phyloP scores from a whole-genome alignment of 768 basidiomycete genomes.

The Flagelloscypha sp. region DNA sequence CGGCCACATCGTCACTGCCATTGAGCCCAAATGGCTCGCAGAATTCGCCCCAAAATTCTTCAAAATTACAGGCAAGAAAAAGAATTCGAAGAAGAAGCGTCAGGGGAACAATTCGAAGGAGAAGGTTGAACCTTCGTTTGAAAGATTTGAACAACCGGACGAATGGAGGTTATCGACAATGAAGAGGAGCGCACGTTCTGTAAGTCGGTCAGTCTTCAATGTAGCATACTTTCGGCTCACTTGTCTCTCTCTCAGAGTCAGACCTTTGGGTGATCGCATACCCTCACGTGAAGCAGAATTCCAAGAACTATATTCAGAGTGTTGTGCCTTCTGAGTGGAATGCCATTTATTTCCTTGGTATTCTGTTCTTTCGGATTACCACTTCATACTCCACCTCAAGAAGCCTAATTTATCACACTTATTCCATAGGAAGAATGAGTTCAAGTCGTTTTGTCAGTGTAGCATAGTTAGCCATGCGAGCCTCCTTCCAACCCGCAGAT shows the following conservation, averaged over 20 bases:
- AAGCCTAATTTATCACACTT: too few relatives aligned
- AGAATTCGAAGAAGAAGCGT: slow-evolving; percentile 93
- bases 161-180: slow-evolving; percentile 92
- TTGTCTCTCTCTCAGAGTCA: slow-evolving; percentile 50
- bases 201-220: slow-evolving; percentile 20
- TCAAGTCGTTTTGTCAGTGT: too few relatives aligned
- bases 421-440: too few relatives aligned
- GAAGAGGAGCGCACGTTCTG: slow-evolving; percentile 84
- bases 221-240: slow-evolving; percentile 10
- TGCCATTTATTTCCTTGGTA: too few relatives aligned
- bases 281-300: too few relatives aligned
- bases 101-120: too few relatives aligned
- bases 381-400: too few relatives aligned
- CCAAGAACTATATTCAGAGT: too few relatives aligned
- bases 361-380: too few relatives aligned
- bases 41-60: slow-evolving; percentile 99
- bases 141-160: slow-evolving; percentile 92
- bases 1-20: slow-evolving; percentile 85
- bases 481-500: too few relatives aligned
- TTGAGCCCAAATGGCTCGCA: slow-evolving; percentile 98
- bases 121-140: slow-evolving; percentile 93
- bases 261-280: slow-evolving; percentile 87
- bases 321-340: too few relatives aligned
- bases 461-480: too few relatives aligned
- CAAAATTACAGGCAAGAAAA: slow-evolving; percentile 95